A percentile compares a stretch with the other conserved stretches of the same genome.
Conservation (phyloP, 2,329 filamentous ascomycete species). For the Trichoderma brevicompactum region DNA sequence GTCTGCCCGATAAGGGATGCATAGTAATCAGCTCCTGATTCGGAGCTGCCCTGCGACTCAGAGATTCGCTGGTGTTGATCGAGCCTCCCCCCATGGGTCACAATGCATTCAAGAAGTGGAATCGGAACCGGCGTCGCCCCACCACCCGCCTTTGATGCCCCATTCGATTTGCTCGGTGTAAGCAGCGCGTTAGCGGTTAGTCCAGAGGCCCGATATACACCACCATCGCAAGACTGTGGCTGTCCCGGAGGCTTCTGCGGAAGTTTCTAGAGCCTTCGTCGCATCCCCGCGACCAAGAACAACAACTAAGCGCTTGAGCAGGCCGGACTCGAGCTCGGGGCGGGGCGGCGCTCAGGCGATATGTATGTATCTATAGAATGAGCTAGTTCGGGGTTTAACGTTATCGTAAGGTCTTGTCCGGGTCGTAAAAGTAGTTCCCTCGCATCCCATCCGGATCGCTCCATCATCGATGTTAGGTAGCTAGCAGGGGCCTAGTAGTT, state of each 20-base stretch:
- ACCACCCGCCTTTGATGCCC: constrained; percentile 7
- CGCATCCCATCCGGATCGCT: constrained; percentile 8
- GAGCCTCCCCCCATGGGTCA: background rate
- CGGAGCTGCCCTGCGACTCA: constrained; percentile 15
- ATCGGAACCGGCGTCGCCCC: background rate
- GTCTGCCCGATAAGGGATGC: background rate
- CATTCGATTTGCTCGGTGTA: background rate
- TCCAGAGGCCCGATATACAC: background rate
- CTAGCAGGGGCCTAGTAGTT: background rate
- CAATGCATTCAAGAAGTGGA: background rate
- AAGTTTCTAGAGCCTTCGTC: constrained; percentile 20
- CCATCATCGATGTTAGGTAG: constrained; percentile 4
- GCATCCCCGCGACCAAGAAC: background rate
- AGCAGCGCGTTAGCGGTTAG: constrained; percentile 4
- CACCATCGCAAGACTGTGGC: constrained; percentile 2
- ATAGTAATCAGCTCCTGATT: background rate
- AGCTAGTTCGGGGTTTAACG: constrained; percentile 13
- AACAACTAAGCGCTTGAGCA: background rate
- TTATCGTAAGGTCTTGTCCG: background rate
- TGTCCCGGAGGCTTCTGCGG: background rate
- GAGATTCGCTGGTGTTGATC: background rate
- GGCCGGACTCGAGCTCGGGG: background rate
- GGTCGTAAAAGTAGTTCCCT: too few relatives aligned
- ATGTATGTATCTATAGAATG: too few relatives aligned
- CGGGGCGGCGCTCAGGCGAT: constrained; percentile 5